A percentile compares a stretch with the other conserved stretches of the same genome.
Conservation (phyloP, 2,329 filamentous ascomycete genomes). For the Hymenoscyphus occultus region DNA sequence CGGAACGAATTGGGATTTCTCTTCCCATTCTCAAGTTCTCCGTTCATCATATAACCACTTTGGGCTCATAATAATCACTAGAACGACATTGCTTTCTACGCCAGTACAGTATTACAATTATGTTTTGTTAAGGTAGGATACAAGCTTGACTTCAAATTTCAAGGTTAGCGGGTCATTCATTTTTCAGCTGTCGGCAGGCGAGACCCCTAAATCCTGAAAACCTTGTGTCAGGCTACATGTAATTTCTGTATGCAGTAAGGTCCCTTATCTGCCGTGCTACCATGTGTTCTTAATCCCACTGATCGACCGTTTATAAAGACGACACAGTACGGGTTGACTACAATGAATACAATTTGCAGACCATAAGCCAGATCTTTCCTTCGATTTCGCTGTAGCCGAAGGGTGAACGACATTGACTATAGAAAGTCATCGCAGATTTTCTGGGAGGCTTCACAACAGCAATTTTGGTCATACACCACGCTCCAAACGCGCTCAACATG, state of each 20-base stretch:
- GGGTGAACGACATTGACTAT: background rate
- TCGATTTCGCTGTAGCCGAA: background rate
- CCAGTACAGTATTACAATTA: background rate
- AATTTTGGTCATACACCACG: background rate
- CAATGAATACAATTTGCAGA: background rate
- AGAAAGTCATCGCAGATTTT: background rate
- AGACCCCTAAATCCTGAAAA: background rate
- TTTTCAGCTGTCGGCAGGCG: background rate
- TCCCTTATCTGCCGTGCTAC: background rate
- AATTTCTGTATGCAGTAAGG: background rate
- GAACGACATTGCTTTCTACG: background rate
- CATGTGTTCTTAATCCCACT: background rate
- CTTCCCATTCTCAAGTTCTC: background rate
- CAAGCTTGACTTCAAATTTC: no score
- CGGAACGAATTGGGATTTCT: background rate
- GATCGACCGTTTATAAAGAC: background rate
- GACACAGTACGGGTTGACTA: background rate
- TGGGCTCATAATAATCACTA: background rate
- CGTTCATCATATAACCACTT: no score
- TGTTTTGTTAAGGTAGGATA: no score
- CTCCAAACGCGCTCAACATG: slow-evolving; percentile 15
- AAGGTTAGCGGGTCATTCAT: background rate
- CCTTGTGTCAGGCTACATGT: background rate
- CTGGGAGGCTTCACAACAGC: background rate
- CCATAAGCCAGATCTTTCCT: background rate